Evolutionary conservation across 2,329 filamentous ascomycete genomes (phyloP), one percentile per base, ranked within the genome.

Genomic region (Botrytis paeoniae): DNA sequence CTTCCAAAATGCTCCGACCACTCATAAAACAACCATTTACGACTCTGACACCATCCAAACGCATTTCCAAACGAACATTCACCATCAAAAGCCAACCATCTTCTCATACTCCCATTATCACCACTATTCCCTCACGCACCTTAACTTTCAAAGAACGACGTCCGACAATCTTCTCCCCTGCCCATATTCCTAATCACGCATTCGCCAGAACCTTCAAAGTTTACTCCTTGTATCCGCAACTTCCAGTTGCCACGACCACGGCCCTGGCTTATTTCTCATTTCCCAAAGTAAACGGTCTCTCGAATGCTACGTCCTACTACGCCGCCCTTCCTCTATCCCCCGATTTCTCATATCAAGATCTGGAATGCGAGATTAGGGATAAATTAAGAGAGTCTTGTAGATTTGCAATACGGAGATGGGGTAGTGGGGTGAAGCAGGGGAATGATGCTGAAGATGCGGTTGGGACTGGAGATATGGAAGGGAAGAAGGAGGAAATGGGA

Each of bases 91-190:
- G 51, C 14, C n/a, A 18, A 54, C 6, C n/a, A 29, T 29, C 0
- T 8, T 3, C n/a, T 0, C n/a, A 29, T 1, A 18, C 5, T 1
- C 51, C 2, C 1, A 8, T 4, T 18, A 1, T 0, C 14, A 18
- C n/a, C 51, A 29, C 5, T 16, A 29, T 9, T 0, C 0, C n/a
- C 25, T 54, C 51, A n/a, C n/a, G 5, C 51, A 29, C 12, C 14
- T 29, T 29, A 7, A 18, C 12, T 18, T 4, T 1, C 14, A 54
- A 54, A 29, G 0, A 1, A 18, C 6, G 7, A 18, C 14, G 16
- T 29, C 51, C n/a, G 5, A 6, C 12, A 16, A 14, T 29, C 6
- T 29, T 54, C 51, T 54, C 0, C 7, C n/a, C 51, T 16, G 3
- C n/a, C 0, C n/a, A 16, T 0, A 29, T 18, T 25, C 2, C 51